phyloP scores from a whole-genome alignment of 2,329 filamentous ascomycete genomes.

The Penicillium polonicum region DNA sequence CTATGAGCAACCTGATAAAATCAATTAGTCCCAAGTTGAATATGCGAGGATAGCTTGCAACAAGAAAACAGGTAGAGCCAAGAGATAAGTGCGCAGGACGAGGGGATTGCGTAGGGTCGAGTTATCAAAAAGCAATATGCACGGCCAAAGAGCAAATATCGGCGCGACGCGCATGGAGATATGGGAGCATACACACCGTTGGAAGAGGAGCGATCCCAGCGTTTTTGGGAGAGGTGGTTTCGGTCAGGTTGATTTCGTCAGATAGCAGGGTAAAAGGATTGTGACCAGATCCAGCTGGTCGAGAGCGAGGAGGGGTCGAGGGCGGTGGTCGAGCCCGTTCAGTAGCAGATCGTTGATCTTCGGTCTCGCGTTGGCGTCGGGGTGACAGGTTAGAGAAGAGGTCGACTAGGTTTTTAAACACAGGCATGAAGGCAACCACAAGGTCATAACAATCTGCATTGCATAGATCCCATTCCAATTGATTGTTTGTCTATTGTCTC shows the following conservation, averaged over 20 bases:
- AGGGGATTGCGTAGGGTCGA: not conserved
- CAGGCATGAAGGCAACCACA: constrained; percentile 16
- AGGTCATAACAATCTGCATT: constrained; percentile 6
- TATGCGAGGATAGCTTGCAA: not conserved
- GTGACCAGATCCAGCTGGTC: not conserved
- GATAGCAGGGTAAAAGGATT: not conserved
- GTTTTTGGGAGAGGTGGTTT: not conserved
- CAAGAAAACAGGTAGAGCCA: not conserved
- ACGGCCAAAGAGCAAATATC: not conserved
- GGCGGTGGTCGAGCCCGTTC: constrained; percentile 2
- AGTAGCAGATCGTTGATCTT: constrained; percentile 15
- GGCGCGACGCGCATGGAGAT: constrained; percentile 1
- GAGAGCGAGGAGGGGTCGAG: constrained; percentile 10
- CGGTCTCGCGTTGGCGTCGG: constrained; percentile 16
- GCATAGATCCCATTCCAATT: constrained; percentile 9
- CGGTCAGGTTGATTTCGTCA: not conserved
- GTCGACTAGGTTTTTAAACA: constrained; percentile 18
- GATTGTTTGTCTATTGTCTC: not conserved
- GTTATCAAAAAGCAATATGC: not conserved
- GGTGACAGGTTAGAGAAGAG: constrained; percentile 21
- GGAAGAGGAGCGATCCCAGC: constrained; percentile 1
- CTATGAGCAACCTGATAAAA: constrained; percentile 15
- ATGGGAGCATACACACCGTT: constrained; percentile 12
- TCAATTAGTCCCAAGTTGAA: constrained; percentile 4
- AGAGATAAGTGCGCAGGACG: not conserved